A percentile compares a stretch with the other conserved stretches of the same genome.
phyloP scores from a whole-genome alignment of 768 basidiomycete species.

The Antrodiella citrinella region DNA sequence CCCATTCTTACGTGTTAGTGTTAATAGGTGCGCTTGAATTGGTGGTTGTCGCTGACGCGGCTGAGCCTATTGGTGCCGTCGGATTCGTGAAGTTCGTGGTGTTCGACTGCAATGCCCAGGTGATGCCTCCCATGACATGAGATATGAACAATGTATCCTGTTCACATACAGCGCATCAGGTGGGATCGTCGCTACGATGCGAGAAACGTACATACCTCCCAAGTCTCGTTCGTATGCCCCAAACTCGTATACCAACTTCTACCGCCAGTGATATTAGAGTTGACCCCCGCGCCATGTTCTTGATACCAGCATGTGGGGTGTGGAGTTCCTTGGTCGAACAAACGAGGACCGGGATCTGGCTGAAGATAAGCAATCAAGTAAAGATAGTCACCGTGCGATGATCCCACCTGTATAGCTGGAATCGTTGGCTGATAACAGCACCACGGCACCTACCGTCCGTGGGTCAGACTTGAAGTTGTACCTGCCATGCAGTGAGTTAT shows the following conservation, averaged over 20 bases:
- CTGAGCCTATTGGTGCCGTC: slow-evolving; percentile 47
- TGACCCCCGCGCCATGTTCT: slow-evolving; percentile 60
- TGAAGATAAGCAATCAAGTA: slow-evolving; percentile 11
- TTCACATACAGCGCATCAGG: slow-evolving; percentile 7
- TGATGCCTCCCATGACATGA: slow-evolving; percentile 70
- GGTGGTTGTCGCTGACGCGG: slow-evolving; percentile 1
- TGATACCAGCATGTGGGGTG: slow-evolving; percentile 88
- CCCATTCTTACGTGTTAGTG: background rate
- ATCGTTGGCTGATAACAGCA: slow-evolving; percentile 39
- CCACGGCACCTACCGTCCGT: slow-evolving; percentile 32
- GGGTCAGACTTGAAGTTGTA: slow-evolving; percentile 44
- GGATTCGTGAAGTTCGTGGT: slow-evolving; percentile 64
- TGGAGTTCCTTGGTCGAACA: slow-evolving; percentile 60
- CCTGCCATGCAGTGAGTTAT: slow-evolving; percentile 13
- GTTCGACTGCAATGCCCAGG: slow-evolving; percentile 62
- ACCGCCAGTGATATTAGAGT: slow-evolving; percentile 42
- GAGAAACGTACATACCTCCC: slow-evolving; percentile 41
- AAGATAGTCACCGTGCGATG: background rate
- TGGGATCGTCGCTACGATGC: background rate
- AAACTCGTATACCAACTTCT: slow-evolving; percentile 81
- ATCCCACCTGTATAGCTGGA: slow-evolving; percentile 31
- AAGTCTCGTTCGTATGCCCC: slow-evolving; percentile 73
- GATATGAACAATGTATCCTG: slow-evolving; percentile 61
- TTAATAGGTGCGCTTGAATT: background rate
- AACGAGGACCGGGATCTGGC: slow-evolving; percentile 38